phyloP scores from a whole-genome alignment of 2,329 filamentous ascomycete genomes.

The Trichoderma pleuroti region DNA sequence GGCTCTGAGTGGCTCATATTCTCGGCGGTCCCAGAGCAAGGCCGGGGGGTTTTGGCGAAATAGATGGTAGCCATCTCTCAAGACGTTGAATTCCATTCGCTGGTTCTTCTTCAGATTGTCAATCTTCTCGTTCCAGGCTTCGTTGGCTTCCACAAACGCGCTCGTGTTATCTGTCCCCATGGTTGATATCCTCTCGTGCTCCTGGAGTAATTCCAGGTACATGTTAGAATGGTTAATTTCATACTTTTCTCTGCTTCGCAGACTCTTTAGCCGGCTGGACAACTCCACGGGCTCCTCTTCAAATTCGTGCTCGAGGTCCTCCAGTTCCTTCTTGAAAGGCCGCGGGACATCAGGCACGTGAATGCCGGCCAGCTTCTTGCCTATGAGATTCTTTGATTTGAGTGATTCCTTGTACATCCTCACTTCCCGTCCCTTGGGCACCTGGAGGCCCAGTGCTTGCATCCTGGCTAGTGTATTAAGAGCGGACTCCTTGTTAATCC shows the following conservation, averaged over 20 bases:
- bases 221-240: conserved; percentile 22
- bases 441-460: conserved; percentile 38
- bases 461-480: conserved; percentile 44
- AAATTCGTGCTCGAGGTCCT: conserved; percentile 35
- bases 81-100: conserved; percentile 36
- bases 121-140: conserved; percentile 36
- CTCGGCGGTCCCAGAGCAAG: conserved; percentile 66
- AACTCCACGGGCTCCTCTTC: neutral
- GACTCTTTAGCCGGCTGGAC: conserved; percentile 26
- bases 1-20: conserved; percentile 65
- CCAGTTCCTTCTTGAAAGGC: conserved; percentile 41
- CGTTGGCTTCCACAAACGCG: conserved; percentile 30
- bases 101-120: conserved; percentile 32
- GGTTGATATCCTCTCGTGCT: conserved; percentile 29
- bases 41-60: conserved; percentile 48
- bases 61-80: conserved; percentile 53
- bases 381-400: conserved; percentile 25
- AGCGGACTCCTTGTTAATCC: conserved; percentile 47
- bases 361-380: conserved; percentile 30
- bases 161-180: conserved; percentile 23
- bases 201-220: conserved; percentile 34
- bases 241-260: conserved; percentile 30
- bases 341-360: conserved; percentile 34
- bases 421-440: conserved; percentile 45
- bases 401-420: conserved; percentile 26